Conservation (phyloP, 805 yeast genomes). For the Yamadazyma akitaensis region DNA sequence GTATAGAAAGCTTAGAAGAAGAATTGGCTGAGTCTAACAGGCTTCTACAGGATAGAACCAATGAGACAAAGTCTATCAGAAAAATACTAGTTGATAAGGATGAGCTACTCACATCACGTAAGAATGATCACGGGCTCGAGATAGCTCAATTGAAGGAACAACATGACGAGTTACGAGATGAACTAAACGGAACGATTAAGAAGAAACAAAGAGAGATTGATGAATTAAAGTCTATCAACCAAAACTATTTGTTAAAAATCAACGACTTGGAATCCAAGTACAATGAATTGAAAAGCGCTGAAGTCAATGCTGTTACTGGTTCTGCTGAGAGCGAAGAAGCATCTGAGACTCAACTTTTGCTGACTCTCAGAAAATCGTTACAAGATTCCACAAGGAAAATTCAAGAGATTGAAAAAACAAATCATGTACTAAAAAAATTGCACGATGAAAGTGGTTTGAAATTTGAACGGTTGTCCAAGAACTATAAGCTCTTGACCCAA, state of each 20-base stretch:
- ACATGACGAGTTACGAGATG: slow-evolving; percentile 36
- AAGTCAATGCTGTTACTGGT: slow-evolving; percentile 2
- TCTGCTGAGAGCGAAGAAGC: neutral
- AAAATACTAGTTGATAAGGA: slow-evolving; percentile 67
- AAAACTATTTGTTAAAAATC: slow-evolving; percentile 40
- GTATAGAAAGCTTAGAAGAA: slow-evolving; percentile 69
- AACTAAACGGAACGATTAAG: slow-evolving; percentile 43
- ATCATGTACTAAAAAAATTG: slow-evolving; percentile 51
- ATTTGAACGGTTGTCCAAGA: slow-evolving; percentile 65
- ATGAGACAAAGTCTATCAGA: slow-evolving; percentile 74
- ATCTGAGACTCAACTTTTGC: slow-evolving; percentile 26
- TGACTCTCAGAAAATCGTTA: slow-evolving; percentile 53
- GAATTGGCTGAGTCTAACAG: slow-evolving; percentile 75
- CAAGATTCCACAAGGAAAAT: slow-evolving; percentile 47
- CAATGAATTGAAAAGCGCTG: slow-evolving; percentile 23
- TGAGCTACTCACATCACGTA: slow-evolving; percentile 47
- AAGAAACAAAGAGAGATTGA: slow-evolving; percentile 65
- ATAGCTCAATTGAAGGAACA: slow-evolving; percentile 55
- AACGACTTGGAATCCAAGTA: slow-evolving; percentile 35
- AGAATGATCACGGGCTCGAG: slow-evolving; percentile 55
- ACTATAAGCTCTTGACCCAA: slow-evolving; percentile 60
- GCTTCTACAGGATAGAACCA: slow-evolving; percentile 71
- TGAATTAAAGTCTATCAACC: slow-evolving; percentile 43
- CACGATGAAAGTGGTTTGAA: slow-evolving; percentile 69
- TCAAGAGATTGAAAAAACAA: slow-evolving; percentile 54